Evolutionary conservation across 148 eudicot species (phyloP).

Genomic region (Dysphania ambrosioides): DNA sequence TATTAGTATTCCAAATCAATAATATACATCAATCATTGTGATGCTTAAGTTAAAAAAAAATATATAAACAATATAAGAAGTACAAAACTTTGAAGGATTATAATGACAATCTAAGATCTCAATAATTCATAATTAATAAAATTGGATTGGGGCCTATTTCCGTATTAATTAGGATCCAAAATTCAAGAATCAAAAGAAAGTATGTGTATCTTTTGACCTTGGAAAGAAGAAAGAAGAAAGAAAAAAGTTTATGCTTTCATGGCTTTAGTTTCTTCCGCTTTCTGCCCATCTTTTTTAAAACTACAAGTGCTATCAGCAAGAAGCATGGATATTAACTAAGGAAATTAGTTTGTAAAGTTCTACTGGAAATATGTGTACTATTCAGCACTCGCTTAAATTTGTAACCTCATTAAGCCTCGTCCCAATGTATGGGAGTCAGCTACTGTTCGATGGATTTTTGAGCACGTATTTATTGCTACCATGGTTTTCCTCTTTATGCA

Average conservation of each 20-base stretch:
- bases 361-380: conserved; percentile 19
- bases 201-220: conserved; percentile 29
- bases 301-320: too few relatives aligned
- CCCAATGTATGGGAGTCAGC: conserved; percentile 37
- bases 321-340: conserved; percentile 15
- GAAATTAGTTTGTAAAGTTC: conserved; percentile 9
- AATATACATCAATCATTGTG: too few relatives aligned
- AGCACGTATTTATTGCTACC: conserved; percentile 27
- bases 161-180: too few relatives aligned
- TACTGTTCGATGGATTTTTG: conserved; percentile 19
- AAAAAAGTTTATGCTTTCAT: background rate
- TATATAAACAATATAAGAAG: too few relatives aligned
- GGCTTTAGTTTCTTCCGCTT: background rate
- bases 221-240: too few relatives aligned
- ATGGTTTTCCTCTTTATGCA: background rate
- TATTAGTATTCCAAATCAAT: too few relatives aligned
- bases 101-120: too few relatives aligned
- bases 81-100: too few relatives aligned
- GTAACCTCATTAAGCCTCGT: conserved; percentile 20
- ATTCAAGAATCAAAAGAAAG: conserved; percentile 5
- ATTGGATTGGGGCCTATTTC: too few relatives aligned
- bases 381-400: conserved; percentile 23
- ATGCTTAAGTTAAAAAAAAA: too few relatives aligned
- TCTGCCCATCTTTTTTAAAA: background rate
- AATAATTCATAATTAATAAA: too few relatives aligned